Conservation (phyloP, 768 basidiomycete species). For the Boletus huronensis region DNA sequence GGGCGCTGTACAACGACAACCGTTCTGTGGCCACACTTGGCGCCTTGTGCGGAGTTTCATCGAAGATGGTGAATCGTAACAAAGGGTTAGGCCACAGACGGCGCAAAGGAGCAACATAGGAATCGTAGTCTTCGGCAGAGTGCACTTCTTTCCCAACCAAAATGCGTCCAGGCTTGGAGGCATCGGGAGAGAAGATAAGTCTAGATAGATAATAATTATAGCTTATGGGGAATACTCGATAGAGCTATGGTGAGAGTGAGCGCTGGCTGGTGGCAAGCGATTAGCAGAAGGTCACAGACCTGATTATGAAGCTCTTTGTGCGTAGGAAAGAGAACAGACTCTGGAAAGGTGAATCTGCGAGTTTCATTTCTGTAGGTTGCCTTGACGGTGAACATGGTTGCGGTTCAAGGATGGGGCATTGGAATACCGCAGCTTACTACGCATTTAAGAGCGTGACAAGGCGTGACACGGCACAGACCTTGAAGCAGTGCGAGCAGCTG, state of each 20-base stretch:
- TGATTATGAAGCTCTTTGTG: slow-evolving; percentile 60
- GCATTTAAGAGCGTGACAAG: slow-evolving; percentile 23
- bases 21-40: slow-evolving; percentile 15
- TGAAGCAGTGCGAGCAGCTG: not conserved
- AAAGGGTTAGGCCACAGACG: slow-evolving; percentile 56
- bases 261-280: slow-evolving; percentile 5
- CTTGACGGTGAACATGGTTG: slow-evolving; percentile 71
- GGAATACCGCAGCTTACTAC: slow-evolving; percentile 16
- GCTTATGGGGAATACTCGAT: slow-evolving; percentile 64
- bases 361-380: slow-evolving; percentile 71
- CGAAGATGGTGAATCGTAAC: slow-evolving; percentile 60
- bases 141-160: slow-evolving; percentile 61
- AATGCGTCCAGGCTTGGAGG: slow-evolving; percentile 50
- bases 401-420: slow-evolving; percentile 17
- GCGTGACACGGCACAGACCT: slow-evolving; percentile 12
- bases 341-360: slow-evolving; percentile 59
- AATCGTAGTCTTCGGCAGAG: slow-evolving; percentile 54
- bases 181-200: slow-evolving; percentile 65
- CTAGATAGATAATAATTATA: slow-evolving; percentile 60
- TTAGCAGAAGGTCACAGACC: slow-evolving; percentile 37
- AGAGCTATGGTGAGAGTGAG: slow-evolving; percentile 47
- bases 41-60: slow-evolving; percentile 43
- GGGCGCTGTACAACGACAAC: slow-evolving; percentile 3
- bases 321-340: slow-evolving; percentile 53
- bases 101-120: slow-evolving; percentile 46